Base-by-base conservation (phyloP, 192 early-diverging fungal species). In the Rhizophagus sp. region DNA sequence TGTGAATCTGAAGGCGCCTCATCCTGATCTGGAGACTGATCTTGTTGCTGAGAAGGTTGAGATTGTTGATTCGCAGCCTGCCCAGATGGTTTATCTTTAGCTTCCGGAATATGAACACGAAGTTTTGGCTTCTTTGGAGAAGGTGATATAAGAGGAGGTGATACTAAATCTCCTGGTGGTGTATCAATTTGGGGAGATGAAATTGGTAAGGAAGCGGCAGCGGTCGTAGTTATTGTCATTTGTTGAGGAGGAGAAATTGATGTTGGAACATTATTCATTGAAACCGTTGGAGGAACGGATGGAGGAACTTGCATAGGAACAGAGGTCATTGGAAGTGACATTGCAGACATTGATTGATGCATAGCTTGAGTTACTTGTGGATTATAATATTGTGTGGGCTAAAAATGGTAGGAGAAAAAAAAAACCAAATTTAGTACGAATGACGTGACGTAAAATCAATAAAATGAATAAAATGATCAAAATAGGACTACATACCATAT, bases 41-140 rank as follows among this genome's bases (percentile, higher is more conserved):
- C 75, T 24, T 67, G 44, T 34, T 24, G 25, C 11, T 49, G 39
- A n/a, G 68, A 62, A 62, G 44, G 47, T 57, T 52, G 65, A 19
- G 74, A 25, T 25, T 79, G 67, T 62, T 79, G 78, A 33, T 30
- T 9, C 19, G 63, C n/a, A 49, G 17, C 7, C 8, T 33, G 24
- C 13, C 27, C 19, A 10, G 69, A 33, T 61, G 70, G 78, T 61
- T 72, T 70, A 25, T 72, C 64, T 12, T 39, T 62, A 33, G 78
- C 33, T 2, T 52, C 78, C 0, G 81, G 81, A 73, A 82, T 82
- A 10, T 73, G 63, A 30, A 82, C 67, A 24, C 81, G 64, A 24
- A 82, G 70, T 63, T 73, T 82, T 71, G 81, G 76, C 36, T 82
- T 82, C 30, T 82, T 82, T 47, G 76, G 62, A 47, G 80, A 64